These are phyloP conservation scores for Cordyceps cateniannulata DNA, from an alignment of 2,329 filamentous ascomycete genomes.

Conservation along the genomic window DNA sequence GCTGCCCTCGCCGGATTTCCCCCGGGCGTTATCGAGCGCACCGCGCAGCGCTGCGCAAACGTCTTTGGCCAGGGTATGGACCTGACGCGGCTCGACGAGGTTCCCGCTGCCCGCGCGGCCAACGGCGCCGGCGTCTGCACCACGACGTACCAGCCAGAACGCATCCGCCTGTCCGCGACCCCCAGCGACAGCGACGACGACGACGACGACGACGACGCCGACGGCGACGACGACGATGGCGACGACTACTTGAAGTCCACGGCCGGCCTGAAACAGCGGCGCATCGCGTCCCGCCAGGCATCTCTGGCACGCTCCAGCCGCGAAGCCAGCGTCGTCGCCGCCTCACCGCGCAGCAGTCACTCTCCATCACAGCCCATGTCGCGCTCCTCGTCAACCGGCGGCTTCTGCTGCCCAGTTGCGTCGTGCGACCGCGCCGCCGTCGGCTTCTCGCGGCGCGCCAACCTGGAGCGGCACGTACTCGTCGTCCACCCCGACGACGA, in stretches of 20 bases:
- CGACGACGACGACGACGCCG: no score
- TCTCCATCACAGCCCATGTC: constrained; percentile 20
- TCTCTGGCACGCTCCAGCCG: constrained; percentile 23
- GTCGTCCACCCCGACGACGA: constrained; percentile 32
- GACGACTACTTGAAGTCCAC: constrained; percentile 20
- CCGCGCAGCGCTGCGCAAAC: constrained; percentile 65
- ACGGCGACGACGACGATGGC: constrained; percentile 19
- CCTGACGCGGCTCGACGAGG: constrained; percentile 48
- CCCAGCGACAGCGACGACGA: constrained; percentile 19
- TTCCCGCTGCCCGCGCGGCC: constrained; percentile 18
- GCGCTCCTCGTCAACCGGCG: constrained; percentile 24
- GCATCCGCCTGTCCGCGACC: constrained; percentile 20
- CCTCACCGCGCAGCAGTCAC: constrained; percentile 18
- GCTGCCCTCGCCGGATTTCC: constrained; percentile 71
- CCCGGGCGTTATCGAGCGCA: constrained; percentile 55
- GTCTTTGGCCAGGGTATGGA: constrained; percentile 70
- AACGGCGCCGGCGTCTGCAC: constrained; percentile 20
- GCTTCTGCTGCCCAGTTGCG: constrained; percentile 31
- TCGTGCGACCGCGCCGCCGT: constrained; percentile 30
- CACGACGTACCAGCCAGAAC: constrained; percentile 25
- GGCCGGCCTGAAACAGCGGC: constrained; percentile 23
- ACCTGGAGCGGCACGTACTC: constrained; percentile 32
- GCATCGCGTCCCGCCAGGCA: constrained; percentile 24
- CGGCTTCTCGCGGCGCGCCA: constrained; percentile 30
- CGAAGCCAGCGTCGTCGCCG: not conserved